phyloP scores from a whole-genome alignment of 75 land plant genomes.

The Pinus albicaulis region DNA sequence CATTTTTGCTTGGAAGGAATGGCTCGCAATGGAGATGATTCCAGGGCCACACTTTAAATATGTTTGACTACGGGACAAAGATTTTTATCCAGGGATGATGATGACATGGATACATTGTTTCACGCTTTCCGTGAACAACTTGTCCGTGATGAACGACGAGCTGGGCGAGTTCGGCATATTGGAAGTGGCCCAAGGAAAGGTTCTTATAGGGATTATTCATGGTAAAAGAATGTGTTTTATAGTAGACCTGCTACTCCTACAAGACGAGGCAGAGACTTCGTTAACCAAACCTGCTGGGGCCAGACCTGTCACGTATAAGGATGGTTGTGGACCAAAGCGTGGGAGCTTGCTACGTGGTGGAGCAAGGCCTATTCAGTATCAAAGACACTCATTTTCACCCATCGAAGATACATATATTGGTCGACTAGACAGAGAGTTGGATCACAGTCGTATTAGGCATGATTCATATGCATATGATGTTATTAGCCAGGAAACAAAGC shows the following conservation, averaged over 20 bases:
- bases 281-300: constrained; percentile 6
- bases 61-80: too few relatives aligned
- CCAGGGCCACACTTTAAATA: too few relatives aligned
- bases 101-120: constrained; percentile 10
- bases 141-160: constrained; percentile 18
- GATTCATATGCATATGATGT: constrained; percentile 36
- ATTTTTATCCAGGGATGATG: constrained; percentile 17
- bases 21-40: too few relatives aligned
- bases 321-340: constrained; percentile 9
- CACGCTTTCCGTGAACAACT: constrained; percentile 18
- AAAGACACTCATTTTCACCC: constrained; percentile 29
- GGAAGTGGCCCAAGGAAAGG: constrained; percentile 28
- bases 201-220: constrained; percentile 16
- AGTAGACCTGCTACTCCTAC: constrained; percentile 7
- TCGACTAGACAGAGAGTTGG: constrained; percentile 16
- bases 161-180: constrained; percentile 21
- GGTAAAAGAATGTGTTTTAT: neutral
- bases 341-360: constrained; percentile 19
- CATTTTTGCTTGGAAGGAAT: too few relatives aligned
- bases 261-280: neutral
- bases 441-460: constrained; percentile 12
- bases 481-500: constrained; percentile 20
- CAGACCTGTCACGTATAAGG: constrained; percentile 7
- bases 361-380: constrained; percentile 10
- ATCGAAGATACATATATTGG: constrained; percentile 8